A percentile compares a stretch with the other conserved stretches of the same genome.
Conservation (phyloP, 2,329 filamentous ascomycete genomes). For the Dactylellina parvicollis region DNA sequence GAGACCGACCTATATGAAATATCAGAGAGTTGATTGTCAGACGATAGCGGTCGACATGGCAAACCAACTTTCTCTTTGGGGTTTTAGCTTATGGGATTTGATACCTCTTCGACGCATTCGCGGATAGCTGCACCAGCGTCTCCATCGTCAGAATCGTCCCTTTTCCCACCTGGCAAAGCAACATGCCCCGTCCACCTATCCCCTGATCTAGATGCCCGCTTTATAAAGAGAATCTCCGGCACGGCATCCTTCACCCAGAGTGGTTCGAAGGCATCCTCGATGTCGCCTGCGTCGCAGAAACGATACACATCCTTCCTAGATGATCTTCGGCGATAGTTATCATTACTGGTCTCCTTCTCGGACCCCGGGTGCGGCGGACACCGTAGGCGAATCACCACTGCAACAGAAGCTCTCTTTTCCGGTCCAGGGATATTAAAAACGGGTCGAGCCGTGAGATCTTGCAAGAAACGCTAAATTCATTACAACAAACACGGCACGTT, state of each 20-base stretch:
- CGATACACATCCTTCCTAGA: conserved; percentile 28
- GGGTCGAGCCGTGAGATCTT: conserved; percentile 28
- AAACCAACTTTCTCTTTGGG: too few species aligned
- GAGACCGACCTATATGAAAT: conserved; percentile 61
- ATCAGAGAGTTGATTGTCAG: conserved; percentile 22
- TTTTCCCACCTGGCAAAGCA: conserved; percentile 73
- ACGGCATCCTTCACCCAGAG: conserved; percentile 73
- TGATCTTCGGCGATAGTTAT: conserved; percentile 58
- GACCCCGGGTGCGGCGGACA: conserved; percentile 63
- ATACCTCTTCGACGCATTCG: conserved; percentile 75
- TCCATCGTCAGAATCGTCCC: conserved; percentile 72
- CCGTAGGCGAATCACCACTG: conserved; percentile 71
- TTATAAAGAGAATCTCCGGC: conserved; percentile 77
- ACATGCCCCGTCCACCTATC: conserved; percentile 77
- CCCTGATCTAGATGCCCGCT: conserved; percentile 71
- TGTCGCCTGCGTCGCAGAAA: conserved; percentile 59
- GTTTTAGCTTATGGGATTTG: too few species aligned
- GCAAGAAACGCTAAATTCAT: conserved; percentile 20
- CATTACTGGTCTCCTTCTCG: conserved; percentile 46
- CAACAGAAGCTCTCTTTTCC: conserved; percentile 69
- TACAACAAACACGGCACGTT: background rate
- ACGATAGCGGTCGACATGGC: background rate
- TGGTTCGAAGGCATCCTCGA: conserved; percentile 71
- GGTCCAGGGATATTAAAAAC: conserved; percentile 19
- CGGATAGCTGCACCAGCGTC: conserved; percentile 72